Percentiles rank a stretch among this genome's conserved stretches.
These are phyloP conservation scores for Trametes polyzona DNA, from an alignment of 1,284 basidiomycete species.

Conservation along the genomic window DNA sequence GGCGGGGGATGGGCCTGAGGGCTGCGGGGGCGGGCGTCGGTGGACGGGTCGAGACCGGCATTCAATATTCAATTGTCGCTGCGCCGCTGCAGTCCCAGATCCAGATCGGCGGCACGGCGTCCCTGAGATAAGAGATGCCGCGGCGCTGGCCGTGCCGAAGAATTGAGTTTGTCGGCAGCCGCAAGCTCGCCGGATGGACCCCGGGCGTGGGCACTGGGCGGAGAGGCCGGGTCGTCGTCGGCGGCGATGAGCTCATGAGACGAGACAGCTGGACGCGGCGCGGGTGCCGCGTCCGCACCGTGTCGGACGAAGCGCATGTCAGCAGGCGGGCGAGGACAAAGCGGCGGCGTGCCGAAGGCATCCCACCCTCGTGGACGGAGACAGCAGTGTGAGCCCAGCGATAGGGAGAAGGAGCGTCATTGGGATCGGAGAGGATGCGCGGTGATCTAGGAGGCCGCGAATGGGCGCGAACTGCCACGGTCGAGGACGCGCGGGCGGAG, in stretches of 20 bases:
- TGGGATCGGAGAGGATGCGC: slow-evolving; percentile 7
- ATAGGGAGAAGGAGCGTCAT: slow-evolving; percentile 22
- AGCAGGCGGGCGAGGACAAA: not conserved
- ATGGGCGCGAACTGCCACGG: slow-evolving; percentile 15
- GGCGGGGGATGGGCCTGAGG: not conserved
- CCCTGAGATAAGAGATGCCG: slow-evolving; percentile 12
- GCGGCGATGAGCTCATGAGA: slow-evolving; percentile 1
- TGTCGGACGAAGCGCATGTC: not conserved
- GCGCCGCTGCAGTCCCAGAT: slow-evolving; percentile 8
- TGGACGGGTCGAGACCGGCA: slow-evolving; percentile 5
- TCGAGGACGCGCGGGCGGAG: slow-evolving; percentile 10
- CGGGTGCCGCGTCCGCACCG: not conserved
- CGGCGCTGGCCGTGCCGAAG: slow-evolving; percentile 18
- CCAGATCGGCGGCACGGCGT: slow-evolving; percentile 9
- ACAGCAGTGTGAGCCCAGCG: slow-evolving; percentile 10
- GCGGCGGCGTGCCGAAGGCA: slow-evolving; percentile 7
- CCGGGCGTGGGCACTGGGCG: not conserved
- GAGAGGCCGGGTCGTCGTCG: not conserved
- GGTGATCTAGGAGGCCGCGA: slow-evolving; percentile 16
- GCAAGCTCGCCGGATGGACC: not conserved
- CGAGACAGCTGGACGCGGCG: not conserved
- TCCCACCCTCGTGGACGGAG: slow-evolving; percentile 3
- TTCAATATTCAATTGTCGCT: not conserved
- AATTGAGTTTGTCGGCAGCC: slow-evolving; percentile 11
- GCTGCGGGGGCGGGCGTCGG: slow-evolving; percentile 1